phyloP scores from a whole-genome alignment of 495 filamentous ascomycete species.

The Xylona heveae region DNA sequence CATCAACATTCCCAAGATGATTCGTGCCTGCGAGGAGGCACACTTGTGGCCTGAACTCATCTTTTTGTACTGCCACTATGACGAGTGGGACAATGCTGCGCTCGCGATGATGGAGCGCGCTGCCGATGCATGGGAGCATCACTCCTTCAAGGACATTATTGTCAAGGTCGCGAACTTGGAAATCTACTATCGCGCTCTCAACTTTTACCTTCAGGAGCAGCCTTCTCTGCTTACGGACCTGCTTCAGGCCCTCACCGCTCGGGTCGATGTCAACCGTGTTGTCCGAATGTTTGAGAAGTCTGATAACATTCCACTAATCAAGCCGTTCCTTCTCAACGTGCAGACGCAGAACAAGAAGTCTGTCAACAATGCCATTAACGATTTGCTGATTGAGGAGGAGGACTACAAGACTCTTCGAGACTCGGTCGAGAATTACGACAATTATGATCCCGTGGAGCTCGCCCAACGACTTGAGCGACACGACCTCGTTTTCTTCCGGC shows the following conservation, averaged over 20 bases:
- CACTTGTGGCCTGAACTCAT: conserved; percentile 96
- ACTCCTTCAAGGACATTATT: conserved; percentile 98
- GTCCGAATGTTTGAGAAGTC: conserved; percentile 97
- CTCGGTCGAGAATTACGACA: conserved; percentile 96
- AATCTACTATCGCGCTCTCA: conserved; percentile 94
- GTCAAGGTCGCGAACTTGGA: conserved; percentile 97
- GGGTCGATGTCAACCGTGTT: conserved; percentile 95
- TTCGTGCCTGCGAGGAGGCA: conserved; percentile 83
- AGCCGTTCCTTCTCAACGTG: conserved; percentile 94
- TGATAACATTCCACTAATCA: conserved; percentile 95
- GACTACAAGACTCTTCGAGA: conserved; percentile 97
- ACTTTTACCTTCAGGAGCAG: conserved; percentile 96
- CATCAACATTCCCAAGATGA: conserved; percentile 98
- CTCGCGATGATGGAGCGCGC: conserved; percentile 99
- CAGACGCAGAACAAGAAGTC: conserved; percentile 94
- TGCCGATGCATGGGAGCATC: conserved; percentile 97
- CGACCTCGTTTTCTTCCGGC: conserved; percentile 96
- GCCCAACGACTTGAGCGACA: conserved; percentile 88
- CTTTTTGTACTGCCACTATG: conserved; percentile 98
- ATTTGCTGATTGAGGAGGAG: conserved; percentile 94
- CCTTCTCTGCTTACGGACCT: conserved; percentile 88
- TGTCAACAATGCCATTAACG: conserved; percentile 97
- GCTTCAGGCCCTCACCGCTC: conserved; percentile 70
- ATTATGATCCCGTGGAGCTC: conserved; percentile 93
- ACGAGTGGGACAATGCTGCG: conserved; percentile 97